phyloP scores from a whole-genome alignment of 1,284 basidiomycete species.

The Papiliotrema fonsecae region DNA sequence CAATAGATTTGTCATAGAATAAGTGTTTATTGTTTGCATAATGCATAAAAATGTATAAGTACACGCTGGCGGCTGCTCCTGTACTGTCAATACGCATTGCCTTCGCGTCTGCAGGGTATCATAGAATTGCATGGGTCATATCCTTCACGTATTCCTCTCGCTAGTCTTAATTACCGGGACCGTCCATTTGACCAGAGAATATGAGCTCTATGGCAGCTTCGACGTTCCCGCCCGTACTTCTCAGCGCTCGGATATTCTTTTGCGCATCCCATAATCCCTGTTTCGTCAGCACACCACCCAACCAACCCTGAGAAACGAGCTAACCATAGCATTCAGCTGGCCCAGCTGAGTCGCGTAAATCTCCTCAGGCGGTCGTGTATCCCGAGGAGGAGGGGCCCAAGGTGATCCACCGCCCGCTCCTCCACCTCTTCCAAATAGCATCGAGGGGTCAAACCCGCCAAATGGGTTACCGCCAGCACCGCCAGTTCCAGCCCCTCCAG shows the following conservation, averaged over 20 bases:
- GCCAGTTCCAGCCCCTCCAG: constrained; percentile 8
- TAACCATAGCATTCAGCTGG: constrained; percentile 46
- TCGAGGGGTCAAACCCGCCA: constrained; percentile 46
- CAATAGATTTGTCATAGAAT: no score
- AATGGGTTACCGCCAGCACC: constrained; percentile 26
- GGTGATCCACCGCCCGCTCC: constrained; percentile 24
- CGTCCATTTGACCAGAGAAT: constrained; percentile 57
- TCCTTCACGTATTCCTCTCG: no score
- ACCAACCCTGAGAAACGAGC: constrained; percentile 9
- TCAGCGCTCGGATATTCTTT: constrained; percentile 81
- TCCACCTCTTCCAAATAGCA: constrained; percentile 52
- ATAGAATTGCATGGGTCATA: neutral
- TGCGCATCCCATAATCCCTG: constrained; percentile 79
- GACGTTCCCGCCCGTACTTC: constrained; percentile 83
- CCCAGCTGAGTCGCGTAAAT: constrained; percentile 75
- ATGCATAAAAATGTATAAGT: neutral
- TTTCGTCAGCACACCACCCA: neutral
- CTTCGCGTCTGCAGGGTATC: neutral
- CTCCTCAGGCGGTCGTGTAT: constrained; percentile 75
- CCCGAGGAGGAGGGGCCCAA: constrained; percentile 44
- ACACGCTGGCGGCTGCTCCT: neutral
- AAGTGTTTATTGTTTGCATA: neutral
- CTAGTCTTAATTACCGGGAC: no score
- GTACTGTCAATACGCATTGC: neutral
- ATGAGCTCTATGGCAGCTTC: constrained; percentile 88